Percentiles rank a stretch among this genome's conserved stretches.
phyloP scores from a whole-genome alignment of 441 rosid genomes.

The Brassica hybrid region DNA sequence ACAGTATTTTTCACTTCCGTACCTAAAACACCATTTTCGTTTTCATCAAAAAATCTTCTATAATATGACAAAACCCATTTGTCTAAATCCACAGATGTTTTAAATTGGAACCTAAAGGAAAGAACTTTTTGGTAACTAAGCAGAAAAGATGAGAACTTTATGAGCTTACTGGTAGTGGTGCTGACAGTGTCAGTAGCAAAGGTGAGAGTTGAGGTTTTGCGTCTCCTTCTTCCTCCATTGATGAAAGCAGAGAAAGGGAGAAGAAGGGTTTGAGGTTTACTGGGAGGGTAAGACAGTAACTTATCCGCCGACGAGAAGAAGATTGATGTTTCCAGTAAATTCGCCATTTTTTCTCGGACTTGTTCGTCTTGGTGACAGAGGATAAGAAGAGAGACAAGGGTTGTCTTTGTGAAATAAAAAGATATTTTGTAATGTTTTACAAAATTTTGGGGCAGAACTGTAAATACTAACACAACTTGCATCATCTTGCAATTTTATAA shows the following conservation, averaged over 20 bases:
- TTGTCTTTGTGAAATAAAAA: too few species aligned
- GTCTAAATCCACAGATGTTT: neutral
- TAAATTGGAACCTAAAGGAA: conserved; percentile 9
- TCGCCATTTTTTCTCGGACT: conserved; percentile 34
- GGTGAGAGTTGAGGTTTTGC: conserved; percentile 30
- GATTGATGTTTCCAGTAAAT: conserved; percentile 39
- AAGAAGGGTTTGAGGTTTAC: conserved; percentile 33
- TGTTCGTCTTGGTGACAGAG: conserved; percentile 16
- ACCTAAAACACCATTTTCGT: conserved; percentile 46
- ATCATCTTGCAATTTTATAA: neutral
- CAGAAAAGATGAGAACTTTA: conserved; percentile 5
- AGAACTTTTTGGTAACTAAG: neutral
- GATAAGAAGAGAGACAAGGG: conserved; percentile 25
- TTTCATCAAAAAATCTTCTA: neutral
- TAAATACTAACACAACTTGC: neutral
- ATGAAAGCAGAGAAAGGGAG: conserved; percentile 31
- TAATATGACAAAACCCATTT: neutral
- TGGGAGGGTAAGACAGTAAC: conserved; percentile 5
- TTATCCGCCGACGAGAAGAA: conserved; percentile 46
- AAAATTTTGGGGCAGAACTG: neutral
- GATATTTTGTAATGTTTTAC: too few species aligned
- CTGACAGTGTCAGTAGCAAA: conserved; percentile 30
- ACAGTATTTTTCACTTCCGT: conserved; percentile 45
- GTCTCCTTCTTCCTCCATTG: conserved; percentile 39
- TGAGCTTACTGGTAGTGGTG: conserved; percentile 28